These are phyloP conservation scores for Xylaria sp. DNA, from an alignment of 2,329 filamentous ascomycete species.

Conservation along the genomic window DNA sequence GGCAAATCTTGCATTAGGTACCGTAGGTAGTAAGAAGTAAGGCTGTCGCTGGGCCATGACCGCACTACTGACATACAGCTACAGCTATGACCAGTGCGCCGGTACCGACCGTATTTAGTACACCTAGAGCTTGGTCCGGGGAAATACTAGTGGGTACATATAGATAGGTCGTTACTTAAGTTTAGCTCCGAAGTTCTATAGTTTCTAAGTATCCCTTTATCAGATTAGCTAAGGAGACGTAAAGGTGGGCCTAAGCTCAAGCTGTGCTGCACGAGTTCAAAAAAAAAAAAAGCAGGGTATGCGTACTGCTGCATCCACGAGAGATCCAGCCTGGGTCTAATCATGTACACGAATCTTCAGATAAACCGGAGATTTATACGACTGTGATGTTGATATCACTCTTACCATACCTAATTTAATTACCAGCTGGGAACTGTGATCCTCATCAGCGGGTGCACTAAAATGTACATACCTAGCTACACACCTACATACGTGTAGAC, in stretches of 20 bases:
- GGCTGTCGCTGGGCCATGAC: conserved; percentile 6
- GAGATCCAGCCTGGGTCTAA: too few species aligned
- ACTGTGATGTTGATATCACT: too few species aligned
- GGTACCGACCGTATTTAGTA: neutral
- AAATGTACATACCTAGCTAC: neutral
- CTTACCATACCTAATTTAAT: too few species aligned
- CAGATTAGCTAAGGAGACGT: too few species aligned
- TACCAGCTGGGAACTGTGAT: neutral
- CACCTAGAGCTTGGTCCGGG: neutral
- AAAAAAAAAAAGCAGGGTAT: too few species aligned
- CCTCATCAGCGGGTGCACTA: neutral
- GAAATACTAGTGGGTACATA: neutral
- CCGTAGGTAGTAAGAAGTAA: neutral
- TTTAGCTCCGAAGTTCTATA: neutral
- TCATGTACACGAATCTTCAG: too few species aligned
- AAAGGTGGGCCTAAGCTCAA: neutral
- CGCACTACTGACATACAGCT: neutral
- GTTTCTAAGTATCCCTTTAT: neutral
- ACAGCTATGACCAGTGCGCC: conserved; percentile 10
- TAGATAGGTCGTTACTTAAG: neutral
- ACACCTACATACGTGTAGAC: too few species aligned
- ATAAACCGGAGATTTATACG: too few species aligned
- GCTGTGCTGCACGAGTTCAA: too few species aligned
- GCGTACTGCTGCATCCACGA: too few species aligned
- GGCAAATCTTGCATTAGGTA: conserved; percentile 19